Conservation (phyloP, 257 asterid species). For the Plectranthus barbatus region DNA sequence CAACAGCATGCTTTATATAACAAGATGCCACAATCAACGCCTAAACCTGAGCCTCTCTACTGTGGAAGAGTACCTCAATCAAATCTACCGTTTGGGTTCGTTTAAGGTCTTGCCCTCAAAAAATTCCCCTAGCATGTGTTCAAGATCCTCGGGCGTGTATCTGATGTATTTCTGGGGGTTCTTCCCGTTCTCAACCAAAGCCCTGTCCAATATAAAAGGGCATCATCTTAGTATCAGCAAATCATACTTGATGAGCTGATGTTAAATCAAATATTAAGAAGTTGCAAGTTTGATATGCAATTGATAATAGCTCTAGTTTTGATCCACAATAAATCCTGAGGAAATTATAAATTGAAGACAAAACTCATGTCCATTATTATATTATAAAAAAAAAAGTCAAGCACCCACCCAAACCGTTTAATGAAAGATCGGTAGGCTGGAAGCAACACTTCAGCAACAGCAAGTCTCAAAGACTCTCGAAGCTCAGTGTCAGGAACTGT, state of each 20-base stretch:
- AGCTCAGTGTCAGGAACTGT: constrained; percentile 96
- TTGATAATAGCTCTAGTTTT: background rate
- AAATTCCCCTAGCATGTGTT: constrained; percentile 93
- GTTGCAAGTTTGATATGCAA: background rate
- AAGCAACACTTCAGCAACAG: constrained; percentile 92
- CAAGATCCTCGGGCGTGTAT: constrained; percentile 96
- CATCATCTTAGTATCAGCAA: background rate
- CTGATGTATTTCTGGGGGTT: constrained; percentile 93
- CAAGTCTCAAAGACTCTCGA: constrained; percentile 89
- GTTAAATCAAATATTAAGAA: background rate
- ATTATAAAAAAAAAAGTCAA: constrained; percentile 1
- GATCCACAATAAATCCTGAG: background rate
- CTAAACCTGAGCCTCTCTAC: background rate
- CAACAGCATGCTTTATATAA: background rate
- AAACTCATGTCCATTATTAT: background rate
- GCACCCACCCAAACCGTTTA: constrained; percentile 76
- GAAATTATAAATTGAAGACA: background rate
- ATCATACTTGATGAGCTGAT: background rate
- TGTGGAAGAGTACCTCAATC: background rate
- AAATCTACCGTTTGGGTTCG: constrained; percentile 67
- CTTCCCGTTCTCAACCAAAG: constrained; percentile 88
- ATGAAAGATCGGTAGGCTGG: constrained; percentile 97
- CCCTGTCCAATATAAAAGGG: constrained; percentile 36
- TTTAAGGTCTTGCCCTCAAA: constrained; percentile 92
- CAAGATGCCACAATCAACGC: background rate